phyloP scores from a whole-genome alignment of 2,329 filamentous ascomycete species.

The Fusarium sp. region DNA sequence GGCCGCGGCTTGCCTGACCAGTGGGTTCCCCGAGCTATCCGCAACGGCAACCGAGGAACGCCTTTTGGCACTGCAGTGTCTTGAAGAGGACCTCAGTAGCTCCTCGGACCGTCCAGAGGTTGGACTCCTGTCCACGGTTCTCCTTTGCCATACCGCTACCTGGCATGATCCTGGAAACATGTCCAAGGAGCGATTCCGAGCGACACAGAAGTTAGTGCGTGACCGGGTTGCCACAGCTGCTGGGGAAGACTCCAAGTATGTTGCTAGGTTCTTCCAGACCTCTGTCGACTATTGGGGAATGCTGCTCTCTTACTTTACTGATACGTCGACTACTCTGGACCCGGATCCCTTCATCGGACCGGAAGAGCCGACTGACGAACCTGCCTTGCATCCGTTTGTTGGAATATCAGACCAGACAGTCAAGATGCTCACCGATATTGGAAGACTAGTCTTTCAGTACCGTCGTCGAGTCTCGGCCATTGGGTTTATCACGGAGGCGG shows the following conservation, averaged over 20 bases:
- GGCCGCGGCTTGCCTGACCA: constrained; percentile 34
- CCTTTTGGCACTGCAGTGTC: constrained; percentile 13
- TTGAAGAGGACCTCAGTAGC: background rate
- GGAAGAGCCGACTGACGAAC: background rate
- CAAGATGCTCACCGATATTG: constrained; percentile 24
- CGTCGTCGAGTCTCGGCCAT: constrained; percentile 26
- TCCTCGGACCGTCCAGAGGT: background rate
- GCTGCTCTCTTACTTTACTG: constrained; percentile 35
- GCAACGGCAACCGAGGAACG: constrained; percentile 20
- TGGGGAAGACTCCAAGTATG: background rate
- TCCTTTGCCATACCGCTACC: constrained; percentile 35
- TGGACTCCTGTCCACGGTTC: constrained; percentile 13
- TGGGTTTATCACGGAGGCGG: constrained; percentile 30
- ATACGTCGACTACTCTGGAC: background rate
- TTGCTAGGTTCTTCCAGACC: constrained; percentile 24
- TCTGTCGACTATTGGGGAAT: constrained; percentile 40
- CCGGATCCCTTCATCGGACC: background rate
- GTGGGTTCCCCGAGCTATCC: constrained; percentile 30
- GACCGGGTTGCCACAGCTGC: background rate
- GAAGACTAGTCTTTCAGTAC: constrained; percentile 32
- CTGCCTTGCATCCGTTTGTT: constrained; percentile 31
- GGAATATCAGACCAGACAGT: constrained; percentile 31
- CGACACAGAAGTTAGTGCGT: constrained; percentile 2
- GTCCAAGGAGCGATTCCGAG: constrained; percentile 26
- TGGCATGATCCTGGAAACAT: constrained; percentile 37